A percentile compares a stretch with the other conserved stretches of the same genome.
Conservation (phyloP, 1,139 yeast genomes). For the Hanseniaspora uvarum region DNA sequence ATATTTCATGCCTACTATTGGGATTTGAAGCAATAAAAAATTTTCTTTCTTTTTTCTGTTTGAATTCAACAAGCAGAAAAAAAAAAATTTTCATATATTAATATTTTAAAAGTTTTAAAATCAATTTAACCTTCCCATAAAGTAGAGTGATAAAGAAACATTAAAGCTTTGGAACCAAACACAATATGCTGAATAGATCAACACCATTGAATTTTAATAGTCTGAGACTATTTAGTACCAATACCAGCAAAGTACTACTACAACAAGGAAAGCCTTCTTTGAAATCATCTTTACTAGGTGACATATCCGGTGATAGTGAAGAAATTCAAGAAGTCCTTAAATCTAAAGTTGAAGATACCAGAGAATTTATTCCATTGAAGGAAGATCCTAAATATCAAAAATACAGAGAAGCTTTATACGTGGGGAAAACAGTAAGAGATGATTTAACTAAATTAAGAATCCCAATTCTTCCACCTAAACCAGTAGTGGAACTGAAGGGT, state of each 20-base stretch:
- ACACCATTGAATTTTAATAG: background rate
- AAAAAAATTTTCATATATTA: too few species aligned
- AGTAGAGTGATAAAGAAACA: background rate
- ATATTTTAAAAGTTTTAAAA: too few species aligned
- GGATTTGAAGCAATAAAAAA: too few species aligned
- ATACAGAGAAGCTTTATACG: slow-evolving; percentile 9
- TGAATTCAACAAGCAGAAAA: background rate
- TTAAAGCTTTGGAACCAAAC: too few species aligned
- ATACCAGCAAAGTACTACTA: background rate
- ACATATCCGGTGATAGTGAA: slow-evolving; percentile 2
- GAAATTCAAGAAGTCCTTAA: slow-evolving; percentile 1
- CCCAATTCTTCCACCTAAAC: slow-evolving; percentile 20
- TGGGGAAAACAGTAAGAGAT: slow-evolving; percentile 13
- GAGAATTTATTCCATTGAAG: background rate
- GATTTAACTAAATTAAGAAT: slow-evolving; percentile 16
- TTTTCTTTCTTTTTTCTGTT: background rate
- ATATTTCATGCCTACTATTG: too few species aligned
- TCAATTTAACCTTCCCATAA: too few species aligned
- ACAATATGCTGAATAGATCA: background rate
- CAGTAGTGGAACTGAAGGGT: slow-evolving; percentile 34
- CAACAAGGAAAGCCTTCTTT: background rate
- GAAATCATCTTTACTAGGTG: slow-evolving; percentile 4
- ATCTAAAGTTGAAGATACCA: background rate
- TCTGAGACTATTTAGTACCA: background rate
- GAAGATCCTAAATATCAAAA: slow-evolving; percentile 14